phyloP scores from a whole-genome alignment of 2,329 filamentous ascomycete genomes.

The Orbilia ellipsospora region DNA sequence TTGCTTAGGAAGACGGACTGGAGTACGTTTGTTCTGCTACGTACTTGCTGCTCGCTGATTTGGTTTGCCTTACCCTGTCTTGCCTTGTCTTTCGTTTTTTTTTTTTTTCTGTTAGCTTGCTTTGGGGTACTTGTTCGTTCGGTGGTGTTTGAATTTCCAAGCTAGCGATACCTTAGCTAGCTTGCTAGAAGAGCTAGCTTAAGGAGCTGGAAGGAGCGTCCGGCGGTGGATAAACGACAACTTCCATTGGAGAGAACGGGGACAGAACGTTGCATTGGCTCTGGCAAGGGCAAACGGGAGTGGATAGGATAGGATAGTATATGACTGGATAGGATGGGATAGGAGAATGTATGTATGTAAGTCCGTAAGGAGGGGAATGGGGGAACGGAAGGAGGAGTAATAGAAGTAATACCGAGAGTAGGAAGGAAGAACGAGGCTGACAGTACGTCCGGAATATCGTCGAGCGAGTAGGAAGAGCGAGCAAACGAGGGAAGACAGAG shows the following conservation, averaged over 20 bases:
- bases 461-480: conserved; percentile 42
- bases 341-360: conserved; percentile 5
- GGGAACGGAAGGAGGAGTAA: conserved; percentile 7
- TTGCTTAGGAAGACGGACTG: too few relatives aligned
- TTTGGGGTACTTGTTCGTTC: conserved; percentile 6
- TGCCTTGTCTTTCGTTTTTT: conserved; percentile 18
- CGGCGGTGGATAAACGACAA: conserved; percentile 37
- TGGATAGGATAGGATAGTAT: conserved; percentile 31
- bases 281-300: conserved; percentile 13
- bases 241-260: conserved; percentile 32
- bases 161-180: conserved; percentile 15
- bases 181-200: conserved; percentile 20
- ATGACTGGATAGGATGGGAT: not conserved
- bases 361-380: not conserved
- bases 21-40: conserved; percentile 23
- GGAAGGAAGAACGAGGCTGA: conserved; percentile 38
- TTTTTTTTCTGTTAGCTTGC: conserved; percentile 22
- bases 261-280: conserved; percentile 8
- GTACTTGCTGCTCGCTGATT: conserved; percentile 22
- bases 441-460: conserved; percentile 9
- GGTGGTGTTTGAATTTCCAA: conserved; percentile 15
- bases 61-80: conserved; percentile 4
- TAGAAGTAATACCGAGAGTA: not conserved
- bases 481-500: conserved; percentile 36
- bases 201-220: conserved; percentile 4